Percentiles rank a stretch among this genome's conserved stretches.
phyloP scores from a whole-genome alignment of 2,329 filamentous ascomycete genomes.

The Penicillium hesseltinei region DNA sequence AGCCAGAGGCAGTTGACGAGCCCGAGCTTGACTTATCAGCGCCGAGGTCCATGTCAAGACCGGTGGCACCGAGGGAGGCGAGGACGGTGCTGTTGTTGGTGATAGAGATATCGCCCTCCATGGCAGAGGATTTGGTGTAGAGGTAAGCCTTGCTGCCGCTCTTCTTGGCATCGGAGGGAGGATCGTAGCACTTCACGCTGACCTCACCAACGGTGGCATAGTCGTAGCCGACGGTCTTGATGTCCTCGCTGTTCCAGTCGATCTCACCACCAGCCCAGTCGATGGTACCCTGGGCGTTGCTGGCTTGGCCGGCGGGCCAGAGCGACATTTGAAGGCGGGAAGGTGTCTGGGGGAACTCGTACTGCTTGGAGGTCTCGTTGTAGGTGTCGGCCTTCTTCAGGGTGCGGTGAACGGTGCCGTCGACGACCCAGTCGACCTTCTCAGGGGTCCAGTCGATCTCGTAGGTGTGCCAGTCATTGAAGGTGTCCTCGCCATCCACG shows the following conservation, averaged over 20 bases:
- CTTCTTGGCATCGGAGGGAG: constrained; percentile 67
- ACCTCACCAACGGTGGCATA: constrained; percentile 77
- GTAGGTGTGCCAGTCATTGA: constrained; percentile 79
- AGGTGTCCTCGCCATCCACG: constrained; percentile 60
- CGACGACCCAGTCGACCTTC: constrained; percentile 78
- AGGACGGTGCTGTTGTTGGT: constrained; percentile 73
- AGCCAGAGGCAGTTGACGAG: constrained; percentile 13
- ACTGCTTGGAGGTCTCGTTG: constrained; percentile 79
- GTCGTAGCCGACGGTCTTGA: constrained; percentile 83
- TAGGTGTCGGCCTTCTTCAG: constrained; percentile 76
- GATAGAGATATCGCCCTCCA: constrained; percentile 75
- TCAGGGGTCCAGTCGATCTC: constrained; percentile 92
- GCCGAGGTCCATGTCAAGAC: constrained; percentile 62
- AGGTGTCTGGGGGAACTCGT: constrained; percentile 87
- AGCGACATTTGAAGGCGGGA: constrained; percentile 88
- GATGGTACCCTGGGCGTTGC: constrained; percentile 80
- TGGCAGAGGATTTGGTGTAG: constrained; percentile 63
- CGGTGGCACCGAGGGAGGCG: constrained; percentile 76
- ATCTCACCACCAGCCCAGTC: constrained; percentile 89
- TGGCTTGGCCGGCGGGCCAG: constrained; percentile 83
- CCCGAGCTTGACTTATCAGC: constrained; percentile 7
- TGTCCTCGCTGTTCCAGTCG: constrained; percentile 78
- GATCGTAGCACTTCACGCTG: constrained; percentile 81
- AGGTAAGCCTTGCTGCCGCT: constrained; percentile 67
- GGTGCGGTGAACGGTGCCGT: constrained; percentile 73